Conservation (phyloP, 169 alveolate species). For the Cryptosporidium felis region DNA sequence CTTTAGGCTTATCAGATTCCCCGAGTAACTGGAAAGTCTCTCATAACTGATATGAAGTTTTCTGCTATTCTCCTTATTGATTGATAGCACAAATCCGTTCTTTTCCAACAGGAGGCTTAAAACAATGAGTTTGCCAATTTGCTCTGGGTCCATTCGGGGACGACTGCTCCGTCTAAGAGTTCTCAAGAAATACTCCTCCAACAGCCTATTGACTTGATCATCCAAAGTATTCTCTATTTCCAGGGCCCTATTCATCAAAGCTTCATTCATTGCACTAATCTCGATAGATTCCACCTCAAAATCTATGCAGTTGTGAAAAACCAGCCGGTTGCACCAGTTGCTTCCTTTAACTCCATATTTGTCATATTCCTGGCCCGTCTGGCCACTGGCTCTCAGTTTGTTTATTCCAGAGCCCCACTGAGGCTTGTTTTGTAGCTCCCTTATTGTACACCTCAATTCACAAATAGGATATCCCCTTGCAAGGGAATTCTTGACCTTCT, state of each 20-base stretch:
- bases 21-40: slow-evolving; percentile 10
- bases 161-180: not conserved
- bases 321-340: slow-evolving; percentile 29
- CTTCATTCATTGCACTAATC: not conserved
- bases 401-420: slow-evolving; percentile 38
- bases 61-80: not conserved
- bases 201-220: not conserved
- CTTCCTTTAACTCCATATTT: not conserved
- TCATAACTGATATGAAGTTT: slow-evolving; percentile 1
- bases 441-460: slow-evolving; percentile 11
- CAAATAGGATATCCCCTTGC: slow-evolving; percentile 49
- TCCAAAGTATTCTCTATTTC: not conserved
- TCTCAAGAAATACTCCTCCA: slow-evolving; percentile 5
- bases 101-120: slow-evolving; percentile 14
- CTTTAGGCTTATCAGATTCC: not conserved
- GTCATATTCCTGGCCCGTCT: no score
- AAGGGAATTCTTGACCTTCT: not conserved
- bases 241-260: not conserved
- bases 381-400: not conserved
- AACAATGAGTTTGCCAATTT: not conserved
- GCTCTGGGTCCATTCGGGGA: not conserved
- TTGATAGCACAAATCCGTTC: slow-evolving; percentile 10
- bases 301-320: slow-evolving; percentile 53
- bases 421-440: slow-evolving; percentile 23
- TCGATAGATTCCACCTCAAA: slow-evolving; percentile 18